Evolutionary conservation across 2,329 filamentous ascomycete genomes (phyloP).

Genomic region (Penicillium sp.): DNA sequence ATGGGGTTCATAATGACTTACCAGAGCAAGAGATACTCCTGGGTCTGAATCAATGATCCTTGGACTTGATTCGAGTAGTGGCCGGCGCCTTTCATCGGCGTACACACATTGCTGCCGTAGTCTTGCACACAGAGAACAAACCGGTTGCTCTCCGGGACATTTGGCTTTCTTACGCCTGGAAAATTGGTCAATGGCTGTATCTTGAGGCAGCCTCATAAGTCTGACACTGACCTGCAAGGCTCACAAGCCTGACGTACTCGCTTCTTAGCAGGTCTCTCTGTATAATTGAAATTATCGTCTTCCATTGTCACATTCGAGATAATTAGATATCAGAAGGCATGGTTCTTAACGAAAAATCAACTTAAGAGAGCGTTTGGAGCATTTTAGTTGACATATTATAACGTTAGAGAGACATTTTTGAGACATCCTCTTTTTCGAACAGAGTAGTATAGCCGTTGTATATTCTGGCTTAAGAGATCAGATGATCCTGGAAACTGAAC

Average conservation of each 20-base stretch:
- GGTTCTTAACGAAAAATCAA: background rate
- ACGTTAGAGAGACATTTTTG: background rate
- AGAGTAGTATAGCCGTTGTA: background rate
- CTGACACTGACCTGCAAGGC: constrained; percentile 41
- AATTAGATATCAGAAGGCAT: background rate
- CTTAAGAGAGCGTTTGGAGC: background rate
- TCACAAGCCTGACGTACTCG: constrained; percentile 45
- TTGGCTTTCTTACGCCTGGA: constrained; percentile 52
- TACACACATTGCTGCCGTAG: constrained; percentile 51
- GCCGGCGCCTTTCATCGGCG: constrained; percentile 34
- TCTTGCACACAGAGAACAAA: constrained; percentile 52
- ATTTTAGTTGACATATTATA: background rate
- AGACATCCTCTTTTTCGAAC: too few relatives aligned
- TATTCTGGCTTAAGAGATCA: background rate
- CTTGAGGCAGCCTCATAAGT: background rate
- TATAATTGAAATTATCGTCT: constrained; percentile 13
- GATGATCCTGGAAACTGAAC: too few relatives aligned
- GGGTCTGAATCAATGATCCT: constrained; percentile 11
- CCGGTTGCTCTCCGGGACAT: constrained; percentile 52
- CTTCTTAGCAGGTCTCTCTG: constrained; percentile 36
- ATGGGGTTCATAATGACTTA: constrained; percentile 7
- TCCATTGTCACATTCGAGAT: constrained; percentile 6
- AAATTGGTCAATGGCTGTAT: constrained; percentile 7
- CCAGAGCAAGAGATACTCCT: constrained; percentile 21
- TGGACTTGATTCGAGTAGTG: constrained; percentile 14